These are phyloP conservation scores for Brassica nigra DNA, from an alignment of 345 rosid species.

Conservation along the genomic window DNA sequence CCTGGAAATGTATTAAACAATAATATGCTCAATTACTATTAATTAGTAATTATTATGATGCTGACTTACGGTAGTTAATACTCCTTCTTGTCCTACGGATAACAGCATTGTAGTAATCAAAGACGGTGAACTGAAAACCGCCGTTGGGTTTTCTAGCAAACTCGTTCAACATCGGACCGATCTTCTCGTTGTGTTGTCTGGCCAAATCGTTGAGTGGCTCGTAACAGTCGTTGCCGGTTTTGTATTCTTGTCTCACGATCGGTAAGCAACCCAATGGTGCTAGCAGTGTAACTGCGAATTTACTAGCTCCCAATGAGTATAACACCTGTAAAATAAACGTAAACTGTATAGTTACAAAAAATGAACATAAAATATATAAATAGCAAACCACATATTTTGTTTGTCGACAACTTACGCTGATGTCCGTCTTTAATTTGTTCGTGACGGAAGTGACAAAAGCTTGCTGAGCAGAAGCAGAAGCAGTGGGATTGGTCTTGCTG, in stretches of 20 bases:
- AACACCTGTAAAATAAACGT: slow-evolving; percentile 20
- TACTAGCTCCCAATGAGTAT: slow-evolving; percentile 18
- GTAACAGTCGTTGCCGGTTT: slow-evolving; percentile 17
- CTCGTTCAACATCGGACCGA: slow-evolving; percentile 20
- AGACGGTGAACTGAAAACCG: slow-evolving; percentile 35
- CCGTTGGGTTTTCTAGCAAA: neutral
- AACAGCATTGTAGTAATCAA: slow-evolving; percentile 32
- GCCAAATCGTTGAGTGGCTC: slow-evolving; percentile 24
- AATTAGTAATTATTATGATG: neutral
- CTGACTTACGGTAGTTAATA: neutral
- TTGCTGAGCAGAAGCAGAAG: slow-evolving; percentile 30
- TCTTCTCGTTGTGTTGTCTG: slow-evolving; percentile 33
- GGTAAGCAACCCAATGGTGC: slow-evolving; percentile 42
- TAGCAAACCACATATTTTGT: neutral
- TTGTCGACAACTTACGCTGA: slow-evolving; percentile 25
- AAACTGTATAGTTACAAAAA: neutral
- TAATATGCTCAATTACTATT: neutral
- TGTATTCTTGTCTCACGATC: slow-evolving; percentile 21
- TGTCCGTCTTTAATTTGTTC: slow-evolving; percentile 15
- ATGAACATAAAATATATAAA: neutral
- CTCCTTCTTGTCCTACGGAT: slow-evolving; percentile 1
- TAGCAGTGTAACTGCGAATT: slow-evolving; percentile 18
- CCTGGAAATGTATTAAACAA: neutral
- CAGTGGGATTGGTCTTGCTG: slow-evolving; percentile 9
- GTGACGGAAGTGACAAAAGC: slow-evolving; percentile 30